Conservation (phyloP, 257 asterid genomes). For the Solanum lycopersicoides region DNA sequence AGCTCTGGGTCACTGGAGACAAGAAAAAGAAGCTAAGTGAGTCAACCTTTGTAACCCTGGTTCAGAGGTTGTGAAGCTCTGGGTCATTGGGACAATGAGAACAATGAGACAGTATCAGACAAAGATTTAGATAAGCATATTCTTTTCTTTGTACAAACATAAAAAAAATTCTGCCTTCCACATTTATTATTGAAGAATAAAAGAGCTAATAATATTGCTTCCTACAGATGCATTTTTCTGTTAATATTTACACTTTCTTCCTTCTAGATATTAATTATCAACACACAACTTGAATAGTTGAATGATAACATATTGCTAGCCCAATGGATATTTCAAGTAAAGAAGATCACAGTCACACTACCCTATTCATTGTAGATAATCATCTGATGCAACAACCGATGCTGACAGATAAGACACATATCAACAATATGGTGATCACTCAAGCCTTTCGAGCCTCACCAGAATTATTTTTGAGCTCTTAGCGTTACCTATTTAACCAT, state of each 20-base stretch:
- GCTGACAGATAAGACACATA: background rate
- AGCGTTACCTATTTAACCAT: background rate
- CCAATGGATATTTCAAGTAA: background rate
- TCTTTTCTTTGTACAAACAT: background rate
- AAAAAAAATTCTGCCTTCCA: background rate
- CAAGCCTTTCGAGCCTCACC: background rate
- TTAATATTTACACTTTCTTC: background rate
- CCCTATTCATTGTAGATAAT: background rate
- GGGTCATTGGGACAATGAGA: background rate
- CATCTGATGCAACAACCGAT: background rate
- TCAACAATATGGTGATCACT: background rate
- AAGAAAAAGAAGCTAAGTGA: background rate
- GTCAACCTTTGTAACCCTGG: background rate
- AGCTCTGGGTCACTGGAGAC: background rate
- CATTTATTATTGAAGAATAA: background rate
- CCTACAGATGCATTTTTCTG: background rate
- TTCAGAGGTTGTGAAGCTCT: background rate
- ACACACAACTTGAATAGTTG: background rate
- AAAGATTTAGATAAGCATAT: background rate
- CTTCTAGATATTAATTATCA: background rate
- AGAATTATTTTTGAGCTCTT: background rate
- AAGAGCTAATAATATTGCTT: background rate
- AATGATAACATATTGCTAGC: background rate
- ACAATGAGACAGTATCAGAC: background rate
- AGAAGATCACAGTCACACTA: background rate